Base-by-base conservation (phyloP, 2,329 filamentous ascomycete genomes). In the Neonectria coccinea region DNA sequence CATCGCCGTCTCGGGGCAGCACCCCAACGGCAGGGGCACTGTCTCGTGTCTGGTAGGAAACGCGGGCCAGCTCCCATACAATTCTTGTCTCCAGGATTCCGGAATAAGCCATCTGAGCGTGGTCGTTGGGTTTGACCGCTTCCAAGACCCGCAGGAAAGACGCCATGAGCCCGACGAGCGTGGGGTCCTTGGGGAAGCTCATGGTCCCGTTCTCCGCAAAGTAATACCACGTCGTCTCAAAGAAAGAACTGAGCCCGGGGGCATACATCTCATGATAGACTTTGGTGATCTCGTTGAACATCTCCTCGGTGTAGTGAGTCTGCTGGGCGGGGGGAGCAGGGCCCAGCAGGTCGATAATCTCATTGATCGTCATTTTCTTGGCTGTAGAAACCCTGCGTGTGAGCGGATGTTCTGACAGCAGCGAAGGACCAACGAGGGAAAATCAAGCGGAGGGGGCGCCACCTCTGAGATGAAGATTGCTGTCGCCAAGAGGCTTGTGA, bases 151-250 rank as follows among this genome's bases (percentile, higher is more conserved):
- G 80, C 41, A 94, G 83, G 69, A 94, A 90, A 16, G 87, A 85
- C 6, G 86, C 85, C 75, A 94, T 88, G 66, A 90, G 86, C 56
- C 89, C 87, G 70, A 91, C 83, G n/a, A 93, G 81, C 29, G 82
- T 80, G 29, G 83, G 80, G 74, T 91, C 83, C 54, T 81, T 79
- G 59, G 81, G 81, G 61, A 88, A 79, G n/a, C 82, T 75, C 74
- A 79, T 81, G 42, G 80, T 76, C 56, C 81, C 77, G 63, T 81
- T 79, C 14, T 83, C 84, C 51, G 76, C 76, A 52, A 84, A 82
- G 64, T 83, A 87, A 80, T 93, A 97, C 94, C 94, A 98, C 29
- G 85, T 86, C 7, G 93, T 92, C 77, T 97, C 94, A 67, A 97
- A 86, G 67, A 96, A 90, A 54, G 86, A 86, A 77, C 92, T 90